Conservation (phyloP, 2,329 filamentous ascomycete species). For the Alternaria triticimaculans region DNA sequence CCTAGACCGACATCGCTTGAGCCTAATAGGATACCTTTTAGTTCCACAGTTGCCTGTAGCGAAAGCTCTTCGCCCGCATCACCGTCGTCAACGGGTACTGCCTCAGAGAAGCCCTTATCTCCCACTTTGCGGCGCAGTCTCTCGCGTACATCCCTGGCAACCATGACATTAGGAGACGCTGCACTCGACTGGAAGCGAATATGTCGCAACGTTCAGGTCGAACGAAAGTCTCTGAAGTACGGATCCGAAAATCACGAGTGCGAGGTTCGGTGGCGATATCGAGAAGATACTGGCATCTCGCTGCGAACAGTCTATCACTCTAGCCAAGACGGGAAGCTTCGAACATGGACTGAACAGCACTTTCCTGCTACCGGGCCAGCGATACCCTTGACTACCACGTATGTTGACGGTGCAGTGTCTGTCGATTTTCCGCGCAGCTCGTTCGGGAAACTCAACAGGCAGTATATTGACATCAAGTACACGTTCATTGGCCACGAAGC, state of each 20-base stretch:
- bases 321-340: constrained; percentile 21
- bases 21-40: constrained; percentile 19
- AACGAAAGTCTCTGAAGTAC: constrained; percentile 23
- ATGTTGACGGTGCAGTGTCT: constrained; percentile 34
- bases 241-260: constrained; percentile 26
- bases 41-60: constrained; percentile 28
- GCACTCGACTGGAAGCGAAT: constrained; percentile 41
- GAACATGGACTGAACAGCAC: constrained; percentile 34
- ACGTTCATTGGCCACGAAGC: constrained; percentile 24
- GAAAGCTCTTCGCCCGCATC: constrained; percentile 22
- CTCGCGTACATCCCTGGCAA: constrained; percentile 31
- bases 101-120: constrained; percentile 23
- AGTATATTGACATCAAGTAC: constrained; percentile 40
- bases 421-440: constrained; percentile 40
- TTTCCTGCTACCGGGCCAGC: constrained; percentile 41
- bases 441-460: constrained; percentile 34
- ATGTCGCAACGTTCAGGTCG: constrained; percentile 35
- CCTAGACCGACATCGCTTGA: constrained; percentile 7
- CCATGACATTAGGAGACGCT: constrained; percentile 33
- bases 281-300: constrained; percentile 36
- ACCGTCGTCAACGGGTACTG: constrained; percentile 21
- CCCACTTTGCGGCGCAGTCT: constrained; percentile 20
- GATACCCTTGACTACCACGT: constrained; percentile 39
- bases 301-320: constrained; percentile 35
- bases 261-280: constrained; percentile 37